Percentiles rank a stretch among this genome's conserved stretches.
Conservation (phyloP, 2,329 filamentous ascomycete species). For the Aureobasidium sp. region DNA sequence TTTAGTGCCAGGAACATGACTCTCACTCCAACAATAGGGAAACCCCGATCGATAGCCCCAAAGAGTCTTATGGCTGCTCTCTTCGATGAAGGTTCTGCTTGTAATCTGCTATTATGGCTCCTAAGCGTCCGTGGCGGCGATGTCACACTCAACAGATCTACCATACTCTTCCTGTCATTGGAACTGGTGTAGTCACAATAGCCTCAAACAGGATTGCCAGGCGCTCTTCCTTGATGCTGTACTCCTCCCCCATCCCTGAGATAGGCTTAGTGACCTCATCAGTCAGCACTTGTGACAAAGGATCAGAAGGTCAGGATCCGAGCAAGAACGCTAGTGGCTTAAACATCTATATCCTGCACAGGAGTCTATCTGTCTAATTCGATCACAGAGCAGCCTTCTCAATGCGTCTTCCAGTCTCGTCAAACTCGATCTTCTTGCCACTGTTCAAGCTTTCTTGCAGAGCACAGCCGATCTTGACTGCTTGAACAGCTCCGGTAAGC, state of each 20-base stretch:
- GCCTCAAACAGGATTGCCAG: too few species aligned
- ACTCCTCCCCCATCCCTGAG: too few species aligned
- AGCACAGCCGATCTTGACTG: constrained; percentile 51
- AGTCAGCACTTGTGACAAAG: neutral
- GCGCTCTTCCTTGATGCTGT: too few species aligned
- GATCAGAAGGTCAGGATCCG: too few species aligned
- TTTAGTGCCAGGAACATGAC: neutral
- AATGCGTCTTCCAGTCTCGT: constrained; percentile 43
- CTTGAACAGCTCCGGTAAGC: constrained; percentile 49
- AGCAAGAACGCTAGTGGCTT: neutral
- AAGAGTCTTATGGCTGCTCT: neutral
- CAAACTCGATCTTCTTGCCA: constrained; percentile 45
- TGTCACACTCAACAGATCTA: too few species aligned
- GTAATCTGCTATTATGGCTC: neutral
- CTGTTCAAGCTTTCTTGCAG: constrained; percentile 36
- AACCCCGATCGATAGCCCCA: neutral
- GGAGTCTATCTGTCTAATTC: neutral
- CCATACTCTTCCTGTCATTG: too few species aligned
- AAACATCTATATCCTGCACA: neutral
- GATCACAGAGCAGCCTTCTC: constrained; percentile 21
- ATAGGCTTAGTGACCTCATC: neutral
- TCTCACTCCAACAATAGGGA: neutral
- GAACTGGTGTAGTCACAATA: too few species aligned
- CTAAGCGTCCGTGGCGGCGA: too few species aligned
- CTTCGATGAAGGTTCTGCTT: neutral